Evolutionary conservation across 768 basidiomycete genomes (phyloP).

Genomic region (Tremella fuciformis): DNA sequence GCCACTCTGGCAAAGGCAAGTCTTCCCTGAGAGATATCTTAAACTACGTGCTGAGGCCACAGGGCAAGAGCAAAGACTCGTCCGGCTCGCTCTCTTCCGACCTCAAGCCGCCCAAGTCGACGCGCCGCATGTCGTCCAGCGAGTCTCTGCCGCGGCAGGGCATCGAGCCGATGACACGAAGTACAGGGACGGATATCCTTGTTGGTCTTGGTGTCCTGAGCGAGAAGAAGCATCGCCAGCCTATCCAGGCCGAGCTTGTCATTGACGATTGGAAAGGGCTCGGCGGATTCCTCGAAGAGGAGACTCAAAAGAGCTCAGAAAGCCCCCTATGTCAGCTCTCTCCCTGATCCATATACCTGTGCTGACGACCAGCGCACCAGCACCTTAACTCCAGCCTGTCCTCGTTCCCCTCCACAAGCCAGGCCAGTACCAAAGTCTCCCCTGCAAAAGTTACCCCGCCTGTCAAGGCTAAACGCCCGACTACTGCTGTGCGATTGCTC

Average conservation of each 20-base stretch:
- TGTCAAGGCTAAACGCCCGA: neutral
- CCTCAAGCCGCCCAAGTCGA: neutral
- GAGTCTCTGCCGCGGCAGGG: neutral
- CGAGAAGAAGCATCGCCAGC: neutral
- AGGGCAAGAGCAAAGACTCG: constrained; percentile 1
- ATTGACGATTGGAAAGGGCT: constrained; percentile 3
- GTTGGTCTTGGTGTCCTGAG: neutral
- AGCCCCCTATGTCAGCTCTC: neutral
- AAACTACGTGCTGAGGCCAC: too few relatives aligned
- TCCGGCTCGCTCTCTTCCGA: neutral
- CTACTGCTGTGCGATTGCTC: neutral
- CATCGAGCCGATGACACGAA: too few relatives aligned
- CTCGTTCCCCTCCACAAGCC: constrained; percentile 1
- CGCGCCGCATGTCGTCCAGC: neutral
- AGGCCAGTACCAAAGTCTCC: neutral
- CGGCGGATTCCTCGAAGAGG: neutral
- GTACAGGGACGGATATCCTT: too few relatives aligned
- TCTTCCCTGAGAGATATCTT: too few relatives aligned
- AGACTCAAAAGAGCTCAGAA: neutral
- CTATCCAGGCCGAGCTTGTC: constrained; percentile 2
- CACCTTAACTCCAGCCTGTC: neutral
- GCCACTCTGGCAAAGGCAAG: too few relatives aligned
- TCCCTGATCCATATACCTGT: neutral
- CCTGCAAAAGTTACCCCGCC: neutral
- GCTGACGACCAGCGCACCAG: neutral